Conservation (phyloP, 2,329 filamentous ascomycete species). For the Ciborinia camelliae region DNA sequence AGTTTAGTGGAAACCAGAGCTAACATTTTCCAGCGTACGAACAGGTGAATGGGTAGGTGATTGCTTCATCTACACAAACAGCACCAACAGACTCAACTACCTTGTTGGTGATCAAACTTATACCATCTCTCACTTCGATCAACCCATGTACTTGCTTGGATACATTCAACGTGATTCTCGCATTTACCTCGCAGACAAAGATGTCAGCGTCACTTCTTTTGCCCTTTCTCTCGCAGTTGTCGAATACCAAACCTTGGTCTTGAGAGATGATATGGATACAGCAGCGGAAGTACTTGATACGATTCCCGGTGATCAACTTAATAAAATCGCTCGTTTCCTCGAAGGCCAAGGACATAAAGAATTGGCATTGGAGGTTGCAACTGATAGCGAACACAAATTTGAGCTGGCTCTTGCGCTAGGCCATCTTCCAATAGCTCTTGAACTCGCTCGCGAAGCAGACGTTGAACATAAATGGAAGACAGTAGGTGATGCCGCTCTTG, state of each 20-base stretch:
- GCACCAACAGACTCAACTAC: constrained; percentile 94
- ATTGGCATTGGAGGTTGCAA: constrained; percentile 88
- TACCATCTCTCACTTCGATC: constrained; percentile 95
- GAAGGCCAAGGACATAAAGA: constrained; percentile 98
- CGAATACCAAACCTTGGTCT: constrained; percentile 93
- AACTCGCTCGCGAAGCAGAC: constrained; percentile 77
- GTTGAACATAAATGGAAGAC: constrained; percentile 98
- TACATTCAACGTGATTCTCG: constrained; percentile 95
- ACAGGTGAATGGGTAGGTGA: constrained; percentile 98
- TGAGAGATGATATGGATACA: constrained; percentile 88
- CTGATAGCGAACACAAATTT: constrained; percentile 94
- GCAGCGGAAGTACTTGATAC: constrained; percentile 80
- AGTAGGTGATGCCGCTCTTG: constrained; percentile 85
- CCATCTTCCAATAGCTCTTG: constrained; percentile 79
- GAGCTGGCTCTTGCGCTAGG: constrained; percentile 82
- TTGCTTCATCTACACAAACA: constrained; percentile 98
- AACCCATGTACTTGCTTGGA: constrained; percentile 89
- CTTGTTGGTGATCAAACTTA: constrained; percentile 97
- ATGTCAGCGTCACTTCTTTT: constrained; percentile 88
- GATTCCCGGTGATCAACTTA: constrained; percentile 89
- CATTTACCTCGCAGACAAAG: constrained; percentile 94
- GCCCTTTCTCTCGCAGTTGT: constrained; percentile 86
- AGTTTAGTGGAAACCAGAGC: not conserved
- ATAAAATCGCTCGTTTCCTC: constrained; percentile 96
- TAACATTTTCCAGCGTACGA: constrained; percentile 59